Evolutionary conservation across 192 early-diverging fungal species (phyloP), one percentile per base, ranked within the genome.

Genomic region (Linnemannia zychae): DNA sequence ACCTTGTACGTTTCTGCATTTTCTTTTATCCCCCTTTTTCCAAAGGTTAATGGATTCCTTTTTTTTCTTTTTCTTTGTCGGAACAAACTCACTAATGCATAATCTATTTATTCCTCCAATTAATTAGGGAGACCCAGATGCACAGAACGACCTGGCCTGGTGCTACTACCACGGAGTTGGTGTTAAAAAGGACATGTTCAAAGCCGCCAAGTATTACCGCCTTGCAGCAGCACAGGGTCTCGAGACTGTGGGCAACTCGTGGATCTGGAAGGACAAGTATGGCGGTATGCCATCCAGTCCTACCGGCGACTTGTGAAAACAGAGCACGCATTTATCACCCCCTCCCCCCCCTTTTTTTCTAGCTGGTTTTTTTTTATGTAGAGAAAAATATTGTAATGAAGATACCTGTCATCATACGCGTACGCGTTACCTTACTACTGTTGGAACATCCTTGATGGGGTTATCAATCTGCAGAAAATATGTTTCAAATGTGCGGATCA

Each of bases 251-350:
- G 94, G 95, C 31, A 96, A 94, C 72, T 95, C 94, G 46, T 96
- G 95, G 95, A 96, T 96, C 33, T 96, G 91, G 80, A 96, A 96
- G 72, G 90, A 92, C 44, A 96, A 96, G 77, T 96, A 94, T 77
- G 91, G 94, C 65, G 82, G 82, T 17, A 48, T 74, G 36, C 78
- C 79, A 24, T 12, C 74, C 20, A 84, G 77, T 40, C 81, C 81
- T 16, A 72, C 80, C 5, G 67, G 50, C 36, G 75, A 85, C 15
- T 67, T 44, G 28, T 22, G 3, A 47, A 16, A 28, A 36, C 63
- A n/a, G 24, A 7, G 69, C 40, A 12, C 44, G 37, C 17, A 44
- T 70, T 40, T 71, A 71, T 63, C n/a, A n/a, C n/a, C n/a, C n/a
- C n/a, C n/a, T n/a, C n/a, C n/a, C n/a, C n/a, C 9, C 13, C 1